Percentiles rank a stretch among this genome's conserved stretches.
Evolutionary conservation across 345 rosid species (phyloP).

Genomic region (Euphorbia peplus): DNA sequence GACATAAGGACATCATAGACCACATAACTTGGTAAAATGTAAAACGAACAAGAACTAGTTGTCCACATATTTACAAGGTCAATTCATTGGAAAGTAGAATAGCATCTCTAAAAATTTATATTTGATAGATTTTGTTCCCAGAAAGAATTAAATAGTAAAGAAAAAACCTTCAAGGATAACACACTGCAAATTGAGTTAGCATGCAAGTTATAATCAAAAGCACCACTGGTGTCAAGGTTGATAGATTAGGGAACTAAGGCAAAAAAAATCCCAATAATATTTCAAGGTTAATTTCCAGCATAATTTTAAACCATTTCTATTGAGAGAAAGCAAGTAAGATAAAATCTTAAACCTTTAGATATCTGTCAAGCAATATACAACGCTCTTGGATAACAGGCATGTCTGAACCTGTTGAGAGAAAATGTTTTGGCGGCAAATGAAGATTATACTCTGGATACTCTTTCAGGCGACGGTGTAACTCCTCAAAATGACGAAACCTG

Average conservation of each 20-base stretch:
- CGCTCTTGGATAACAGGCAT: slow-evolving; percentile 81
- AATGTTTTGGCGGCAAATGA: slow-evolving; percentile 96
- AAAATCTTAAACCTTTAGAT: slow-evolving; percentile 68
- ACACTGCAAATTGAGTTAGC: not conserved
- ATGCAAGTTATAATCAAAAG: not conserved
- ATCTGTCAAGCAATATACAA: slow-evolving; percentile 75
- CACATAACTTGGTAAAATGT: slow-evolving; percentile 9
- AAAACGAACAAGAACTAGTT: not conserved
- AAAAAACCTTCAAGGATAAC: not conserved
- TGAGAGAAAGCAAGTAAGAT: slow-evolving; percentile 2
- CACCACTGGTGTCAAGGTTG: not conserved
- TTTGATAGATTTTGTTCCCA: not conserved
- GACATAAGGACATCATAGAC: not conserved
- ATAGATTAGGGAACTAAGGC: not conserved
- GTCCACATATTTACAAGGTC: not conserved
- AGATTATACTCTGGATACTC: slow-evolving; percentile 84
- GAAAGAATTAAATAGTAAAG: not conserved
- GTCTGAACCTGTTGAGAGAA: slow-evolving; percentile 88
- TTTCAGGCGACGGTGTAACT: slow-evolving; percentile 91
- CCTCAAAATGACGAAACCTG: slow-evolving; percentile 99
- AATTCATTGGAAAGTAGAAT: not conserved
- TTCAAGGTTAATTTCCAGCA: slow-evolving; percentile 1
- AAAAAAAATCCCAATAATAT: not conserved
- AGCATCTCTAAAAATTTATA: too few relatives aligned
- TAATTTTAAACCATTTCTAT: not conserved